These are phyloP conservation scores for Casuarina cunninghamiana DNA, from an alignment of 306 rosid species.

Conservation along the genomic window DNA sequence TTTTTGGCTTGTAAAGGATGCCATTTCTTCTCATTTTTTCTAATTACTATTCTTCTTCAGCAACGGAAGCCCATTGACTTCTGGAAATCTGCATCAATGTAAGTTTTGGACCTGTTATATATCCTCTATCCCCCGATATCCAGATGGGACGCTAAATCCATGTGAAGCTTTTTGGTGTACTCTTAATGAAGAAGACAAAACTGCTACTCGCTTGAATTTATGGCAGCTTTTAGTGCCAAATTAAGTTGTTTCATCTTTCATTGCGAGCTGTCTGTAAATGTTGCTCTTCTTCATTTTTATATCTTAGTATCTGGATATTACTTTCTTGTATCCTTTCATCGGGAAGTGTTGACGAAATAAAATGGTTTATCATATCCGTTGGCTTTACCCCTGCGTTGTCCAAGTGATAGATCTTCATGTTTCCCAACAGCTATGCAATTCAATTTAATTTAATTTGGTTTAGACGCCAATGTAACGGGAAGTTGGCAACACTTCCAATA, in stretches of 20 bases:
- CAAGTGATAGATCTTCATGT: neutral
- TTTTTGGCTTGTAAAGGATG: neutral
- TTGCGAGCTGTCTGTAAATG: neutral
- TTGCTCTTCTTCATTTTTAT: neutral
- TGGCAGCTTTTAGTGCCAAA: neutral
- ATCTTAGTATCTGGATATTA: neutral
- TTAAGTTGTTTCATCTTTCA: neutral
- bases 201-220: neutral
- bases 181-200: neutral
- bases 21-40: neutral
- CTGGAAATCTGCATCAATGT: slow-evolving; percentile 70
- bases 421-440: neutral
- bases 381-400: neutral
- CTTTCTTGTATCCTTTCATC: neutral
- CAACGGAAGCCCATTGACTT: slow-evolving; percentile 82
- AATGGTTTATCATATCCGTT: neutral
- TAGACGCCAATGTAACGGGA: neutral
- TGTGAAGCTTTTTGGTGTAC: neutral
- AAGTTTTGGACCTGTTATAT: slow-evolving; percentile 29
- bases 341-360: neutral
- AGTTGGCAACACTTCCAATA: neutral
- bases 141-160: neutral
- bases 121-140: neutral
- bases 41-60: slow-evolving; percentile 43
- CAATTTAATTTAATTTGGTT: neutral